Evolutionary conservation across 2,329 filamentous ascomycete species (phyloP).

Genomic region (Trichoderma breve): DNA sequence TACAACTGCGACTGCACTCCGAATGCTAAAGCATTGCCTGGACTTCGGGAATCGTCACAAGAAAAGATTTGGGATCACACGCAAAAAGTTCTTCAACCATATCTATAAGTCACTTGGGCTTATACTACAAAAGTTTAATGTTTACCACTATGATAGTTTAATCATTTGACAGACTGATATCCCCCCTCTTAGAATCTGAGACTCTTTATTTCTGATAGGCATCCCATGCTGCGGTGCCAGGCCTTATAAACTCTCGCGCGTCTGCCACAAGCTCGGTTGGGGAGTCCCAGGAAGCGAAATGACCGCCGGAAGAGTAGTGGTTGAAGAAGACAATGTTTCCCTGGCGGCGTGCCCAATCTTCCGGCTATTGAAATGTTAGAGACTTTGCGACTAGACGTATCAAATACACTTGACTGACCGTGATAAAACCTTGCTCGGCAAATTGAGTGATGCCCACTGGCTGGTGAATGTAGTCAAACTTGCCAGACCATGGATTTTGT

Average conservation of each 20-base stretch:
- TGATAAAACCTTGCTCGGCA: neutral
- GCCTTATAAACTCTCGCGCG: neutral
- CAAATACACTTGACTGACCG: neutral
- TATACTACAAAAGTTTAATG: neutral
- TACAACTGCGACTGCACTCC: neutral
- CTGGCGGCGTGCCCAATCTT: neutral
- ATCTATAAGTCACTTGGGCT: neutral
- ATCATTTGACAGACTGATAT: neutral
- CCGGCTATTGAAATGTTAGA: neutral
- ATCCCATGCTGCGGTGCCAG: neutral
- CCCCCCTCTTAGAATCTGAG: neutral
- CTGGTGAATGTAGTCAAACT: neutral
- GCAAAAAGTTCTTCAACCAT: neutral
- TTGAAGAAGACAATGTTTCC: neutral
- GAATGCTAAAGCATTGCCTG: neutral
- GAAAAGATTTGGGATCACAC: neutral
- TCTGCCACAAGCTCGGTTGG: neutral
- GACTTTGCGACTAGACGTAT: neutral
- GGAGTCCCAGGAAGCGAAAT: neutral
- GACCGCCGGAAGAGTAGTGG: neutral
- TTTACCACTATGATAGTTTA: neutral
- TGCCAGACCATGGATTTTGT: constrained; percentile 1
- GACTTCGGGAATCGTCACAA: neutral
- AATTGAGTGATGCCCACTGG: neutral
- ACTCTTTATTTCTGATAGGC: neutral